Base-by-base conservation (phyloP, 768 basidiomycete species). In the Hydnum rufescens region DNA sequence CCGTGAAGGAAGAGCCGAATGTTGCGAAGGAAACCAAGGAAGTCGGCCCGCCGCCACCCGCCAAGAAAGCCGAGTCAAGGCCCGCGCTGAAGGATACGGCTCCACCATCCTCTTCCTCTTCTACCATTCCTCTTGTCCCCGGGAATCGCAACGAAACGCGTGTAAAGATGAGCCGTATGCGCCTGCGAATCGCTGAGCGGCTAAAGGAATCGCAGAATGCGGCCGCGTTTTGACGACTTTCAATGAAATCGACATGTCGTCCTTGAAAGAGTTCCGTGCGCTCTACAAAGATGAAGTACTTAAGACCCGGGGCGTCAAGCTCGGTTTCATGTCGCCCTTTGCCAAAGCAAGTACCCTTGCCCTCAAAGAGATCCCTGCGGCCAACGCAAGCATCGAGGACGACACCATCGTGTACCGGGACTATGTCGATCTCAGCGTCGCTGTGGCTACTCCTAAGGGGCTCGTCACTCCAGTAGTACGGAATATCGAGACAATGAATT, bases 171-270 rank as follows among this genome's bases (percentile, higher is more conserved):
- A 92, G 77, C 66, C 82, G 92, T 51, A 99, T 99, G 95, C 86
- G 93, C 46, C 73, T 85, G 57, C 87, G 92, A 56, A 99, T 99
- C 61, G 83, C 92, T 46, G 88, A 92, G 68, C 89, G 93, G 51
- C 77, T 99, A 64, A 99, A 99, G 71, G 82, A 95, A 64, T 93
- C 92, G 23, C 93, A 99, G 66, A 95, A 96, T 64, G 77, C 86
- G 19, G 95, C 93, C 3, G 93, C 93, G 46, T 92, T 89, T 67
- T 97, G 55, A 97, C 95, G 31, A 97, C 93, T 25, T 99, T 99
- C 76, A 96, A 99, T 70, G 93, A 99, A 69, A 87, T 99, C 63
- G 93, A 97, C 71, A 97, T 99, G 93, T 90, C 88, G 39, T 81
- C 85, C 42, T 70, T 97, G 53, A 84, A 95, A 71, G 80, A 82